Conservation (phyloP, 2,329 filamentous ascomycete genomes). For the Cercospora zeina region DNA sequence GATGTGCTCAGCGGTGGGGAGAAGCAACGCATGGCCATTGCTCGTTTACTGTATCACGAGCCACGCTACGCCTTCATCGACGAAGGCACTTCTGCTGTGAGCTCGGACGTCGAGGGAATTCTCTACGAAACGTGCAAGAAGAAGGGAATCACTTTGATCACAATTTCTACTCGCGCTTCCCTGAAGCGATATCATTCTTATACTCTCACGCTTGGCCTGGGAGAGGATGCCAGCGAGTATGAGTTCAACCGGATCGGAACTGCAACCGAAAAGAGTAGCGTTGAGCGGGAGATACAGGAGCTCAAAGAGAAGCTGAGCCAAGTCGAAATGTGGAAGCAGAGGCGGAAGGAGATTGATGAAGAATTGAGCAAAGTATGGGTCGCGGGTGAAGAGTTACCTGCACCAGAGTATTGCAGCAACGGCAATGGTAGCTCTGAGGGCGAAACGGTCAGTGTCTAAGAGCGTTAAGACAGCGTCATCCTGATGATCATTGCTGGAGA, state of each 20-base stretch:
- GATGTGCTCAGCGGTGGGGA: conserved; percentile 95
- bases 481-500: not conserved
- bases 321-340: conserved; percentile 79
- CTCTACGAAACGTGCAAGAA: conserved; percentile 92
- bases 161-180: conserved; percentile 89
- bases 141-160: conserved; percentile 87
- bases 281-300: conserved; percentile 86
- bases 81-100: conserved; percentile 92
- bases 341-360: conserved; percentile 75
- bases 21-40: conserved; percentile 93
- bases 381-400: conserved; percentile 42
- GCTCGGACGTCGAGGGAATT: conserved; percentile 88
- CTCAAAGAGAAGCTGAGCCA: conserved; percentile 75
- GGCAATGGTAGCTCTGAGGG: conserved; percentile 21
- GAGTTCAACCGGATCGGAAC: conserved; percentile 92
- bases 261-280: conserved; percentile 85
- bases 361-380: conserved; percentile 71
- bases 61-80: conserved; percentile 92
- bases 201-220: conserved; percentile 80
- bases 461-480: not conserved
- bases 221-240: conserved; percentile 81
- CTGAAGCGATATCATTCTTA: conserved; percentile 95
- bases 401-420: conserved; percentile 24
- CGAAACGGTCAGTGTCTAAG: conserved; percentile 21
- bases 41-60: conserved; percentile 88